phyloP scores from a whole-genome alignment of 768 basidiomycete species.

The Daedaleopsis nitida region DNA sequence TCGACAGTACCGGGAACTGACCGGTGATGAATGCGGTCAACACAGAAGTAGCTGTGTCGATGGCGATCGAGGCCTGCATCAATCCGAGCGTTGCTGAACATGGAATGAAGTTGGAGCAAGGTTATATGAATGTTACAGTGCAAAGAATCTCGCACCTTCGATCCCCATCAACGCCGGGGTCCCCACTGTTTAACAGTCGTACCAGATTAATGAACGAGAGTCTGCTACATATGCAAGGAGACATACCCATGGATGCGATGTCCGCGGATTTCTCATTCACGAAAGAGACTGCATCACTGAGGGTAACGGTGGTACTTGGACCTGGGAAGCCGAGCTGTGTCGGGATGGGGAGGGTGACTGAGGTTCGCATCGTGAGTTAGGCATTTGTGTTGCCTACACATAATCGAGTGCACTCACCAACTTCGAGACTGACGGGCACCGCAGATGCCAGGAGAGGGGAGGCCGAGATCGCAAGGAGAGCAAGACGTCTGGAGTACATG shows the following conservation, averaged over 20 bases:
- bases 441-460: background rate
- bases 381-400: background rate
- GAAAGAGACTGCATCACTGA: background rate
- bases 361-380: background rate
- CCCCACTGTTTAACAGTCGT: background rate
- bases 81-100: conserved; percentile 2
- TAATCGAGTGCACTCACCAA: background rate
- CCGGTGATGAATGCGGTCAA: conserved; percentile 7
- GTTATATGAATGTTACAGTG: background rate
- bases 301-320: background rate
- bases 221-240: too few species aligned
- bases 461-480: background rate
- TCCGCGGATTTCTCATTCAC: conserved; percentile 4
- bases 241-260: conserved; percentile 1
- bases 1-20: background rate
- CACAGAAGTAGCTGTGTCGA: conserved; percentile 5
- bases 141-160: background rate
- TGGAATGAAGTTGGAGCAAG: background rate
- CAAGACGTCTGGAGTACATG: background rate
- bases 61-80: background rate
- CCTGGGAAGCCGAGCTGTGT: background rate
- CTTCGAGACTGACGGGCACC: background rate
- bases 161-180: background rate
- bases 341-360: background rate
- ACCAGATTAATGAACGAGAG: background rate